Conservation (phyloP, 306 rosid genomes). For the Psophocarpus tetragonolobus region DNA sequence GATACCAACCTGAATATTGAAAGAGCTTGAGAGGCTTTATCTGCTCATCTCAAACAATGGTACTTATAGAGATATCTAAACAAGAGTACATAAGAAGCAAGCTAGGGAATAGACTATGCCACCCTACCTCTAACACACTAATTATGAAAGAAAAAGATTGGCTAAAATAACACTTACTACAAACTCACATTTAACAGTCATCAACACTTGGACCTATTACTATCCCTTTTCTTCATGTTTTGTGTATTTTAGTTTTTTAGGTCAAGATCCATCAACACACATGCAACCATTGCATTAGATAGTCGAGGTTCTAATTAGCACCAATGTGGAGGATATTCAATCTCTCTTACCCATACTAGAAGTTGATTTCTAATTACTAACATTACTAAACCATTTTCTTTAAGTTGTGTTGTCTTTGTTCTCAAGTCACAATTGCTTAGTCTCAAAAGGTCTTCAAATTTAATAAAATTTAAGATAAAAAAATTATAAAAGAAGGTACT, state of each 20-base stretch:
- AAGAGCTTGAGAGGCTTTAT: too few relatives aligned
- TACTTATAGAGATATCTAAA: too few relatives aligned
- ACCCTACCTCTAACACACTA: too few relatives aligned
- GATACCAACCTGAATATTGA: too few relatives aligned
- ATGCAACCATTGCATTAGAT: background rate
- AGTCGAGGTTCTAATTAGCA: background rate
- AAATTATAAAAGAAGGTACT: background rate
- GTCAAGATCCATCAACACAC: background rate
- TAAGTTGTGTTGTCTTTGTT: background rate
- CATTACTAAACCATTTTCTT: background rate
- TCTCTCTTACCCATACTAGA: background rate
- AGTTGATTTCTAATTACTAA: background rate
- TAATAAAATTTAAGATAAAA: background rate
- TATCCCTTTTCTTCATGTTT: background rate
- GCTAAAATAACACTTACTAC: too few relatives aligned
- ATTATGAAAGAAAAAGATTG: too few relatives aligned
- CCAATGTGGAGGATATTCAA: background rate
- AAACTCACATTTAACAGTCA: too few relatives aligned
- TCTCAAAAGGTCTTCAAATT: background rate
- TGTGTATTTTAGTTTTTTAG: background rate
- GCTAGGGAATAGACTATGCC: too few relatives aligned
- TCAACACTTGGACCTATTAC: background rate
- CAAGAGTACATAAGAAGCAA: too few relatives aligned
- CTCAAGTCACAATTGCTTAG: background rate
- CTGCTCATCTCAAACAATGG: too few relatives aligned